These are phyloP conservation scores for Curvularia sp. DNA, from an alignment of 2,329 filamentous ascomycete species.

Conservation along the genomic window DNA sequence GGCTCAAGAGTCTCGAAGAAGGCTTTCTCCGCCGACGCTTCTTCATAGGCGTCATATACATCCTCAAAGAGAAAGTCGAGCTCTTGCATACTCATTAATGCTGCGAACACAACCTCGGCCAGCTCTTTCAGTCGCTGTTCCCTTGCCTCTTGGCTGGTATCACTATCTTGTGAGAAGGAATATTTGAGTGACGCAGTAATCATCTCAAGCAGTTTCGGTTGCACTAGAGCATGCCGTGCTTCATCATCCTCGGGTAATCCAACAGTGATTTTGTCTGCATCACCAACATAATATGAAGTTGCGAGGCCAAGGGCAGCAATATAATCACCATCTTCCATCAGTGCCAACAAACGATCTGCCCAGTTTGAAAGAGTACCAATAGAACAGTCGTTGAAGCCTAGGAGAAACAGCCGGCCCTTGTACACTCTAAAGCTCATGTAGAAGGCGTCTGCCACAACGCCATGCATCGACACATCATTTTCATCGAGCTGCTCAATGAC, in stretches of 20 bases:
- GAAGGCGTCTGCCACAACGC: constrained; percentile 94
- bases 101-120: constrained; percentile 81
- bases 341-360: constrained; percentile 89
- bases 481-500: constrained; percentile 90
- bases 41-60: constrained; percentile 88
- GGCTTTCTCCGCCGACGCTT: constrained; percentile 72
- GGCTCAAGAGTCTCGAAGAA: constrained; percentile 91
- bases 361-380: constrained; percentile 95
- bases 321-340: constrained; percentile 98
- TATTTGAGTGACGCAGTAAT: constrained; percentile 91
- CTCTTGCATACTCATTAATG: constrained; percentile 79
- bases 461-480: constrained; percentile 87
- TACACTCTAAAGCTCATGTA: constrained; percentile 98
- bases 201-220: constrained; percentile 89
- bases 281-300: constrained; percentile 88
- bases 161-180: constrained; percentile 72
- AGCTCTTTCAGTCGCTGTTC: constrained; percentile 74
- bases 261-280: constrained; percentile 92
- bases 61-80: constrained; percentile 88
- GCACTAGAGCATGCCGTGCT: constrained; percentile 80
- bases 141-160: constrained; percentile 60
- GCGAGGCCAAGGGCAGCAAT: constrained; percentile 89
- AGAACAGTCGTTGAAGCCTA: constrained; percentile 92
- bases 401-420: constrained; percentile 88
- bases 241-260: constrained; percentile 85